Evolutionary conservation across 192 early-diverging fungal species (phyloP), one percentile per base, ranked within the genome.

Genomic region (Coemansia sp.): DNA sequence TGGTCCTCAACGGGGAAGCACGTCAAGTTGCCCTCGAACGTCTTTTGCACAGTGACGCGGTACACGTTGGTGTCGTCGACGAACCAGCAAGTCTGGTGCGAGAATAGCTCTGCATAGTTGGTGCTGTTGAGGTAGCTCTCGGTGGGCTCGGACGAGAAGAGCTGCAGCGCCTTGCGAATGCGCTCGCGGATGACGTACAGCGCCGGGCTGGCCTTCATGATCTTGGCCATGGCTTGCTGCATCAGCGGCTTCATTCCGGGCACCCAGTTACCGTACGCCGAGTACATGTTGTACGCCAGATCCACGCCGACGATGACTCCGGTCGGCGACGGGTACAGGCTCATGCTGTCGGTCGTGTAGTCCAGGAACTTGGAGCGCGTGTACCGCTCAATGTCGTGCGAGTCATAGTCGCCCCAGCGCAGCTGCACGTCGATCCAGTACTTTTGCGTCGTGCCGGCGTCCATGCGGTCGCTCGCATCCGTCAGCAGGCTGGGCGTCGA

Each of bases 61-160:
- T 99, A 99, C 3, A 99, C 97, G 62, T 99, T 99, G 45, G 97
- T 98, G 73, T 99, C 97, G 76, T 99, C 97, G 39, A 99, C 93
- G 76, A 99, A 99, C 97, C 97, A 99, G 71, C 97, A 97, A 51
- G 95, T 97, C 82, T 98, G 95, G 75, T 96, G 96, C 62, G 91
- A 93, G 85, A 99, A 99, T 66, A 99, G 84, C 77, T 99, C 97
- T 22, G 93, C 93, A 64, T 98, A 95, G 75, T 94, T 94, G 60
- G 94, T 93, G 42, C 94, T 96, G 63, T 92, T 93, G 64, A 99
- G 82, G 71, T 97, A 98, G 60, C 96, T 96, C 75, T 99, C 97
- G 7, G 97, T 99, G 6, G 97, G 94, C 80, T 99, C 97, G 0
- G 96, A 97, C 22, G 94, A 96, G 77, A 98, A 99, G 58, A 99